Base-by-base conservation (phyloP, 164 flowering plant species). In the Magnolia sinica region DNA sequence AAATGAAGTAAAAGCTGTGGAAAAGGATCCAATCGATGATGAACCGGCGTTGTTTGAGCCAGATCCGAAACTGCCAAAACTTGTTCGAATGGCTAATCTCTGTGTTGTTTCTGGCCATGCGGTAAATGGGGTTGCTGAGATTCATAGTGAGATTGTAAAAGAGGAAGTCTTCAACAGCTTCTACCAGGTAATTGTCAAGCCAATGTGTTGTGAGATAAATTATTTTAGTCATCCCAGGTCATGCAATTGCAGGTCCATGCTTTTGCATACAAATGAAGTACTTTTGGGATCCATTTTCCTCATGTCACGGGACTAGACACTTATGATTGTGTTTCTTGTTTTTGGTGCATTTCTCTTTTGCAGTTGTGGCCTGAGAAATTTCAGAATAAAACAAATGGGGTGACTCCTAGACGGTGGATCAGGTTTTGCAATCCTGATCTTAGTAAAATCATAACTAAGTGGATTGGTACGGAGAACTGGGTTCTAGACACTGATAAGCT, bases 401-500 rank as follows among this genome's bases (percentile, higher is more conserved):
- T 93, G 75, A 95, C 99, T 70, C 98, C 99, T 27, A 88, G 99
- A 80, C 87, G 99, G 84, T 93, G 99, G 99, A 90, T 95, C 76
- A 85, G 79, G 10, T 93, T 91, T 80, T 95, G 98, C 86, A 95
- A 93, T 85, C 94, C 98, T 70, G 85, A 81, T 76, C 79, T 95
- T 55, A 93, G 99, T 83, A 72, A 80, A 67, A 86, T 90, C 6
- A 85, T 93, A 73, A 89, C 91, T 23, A 84, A 89, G 72, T 92
- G 98, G 97, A 87, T 79, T 78, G 95, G 92, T 72, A 84, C 92
- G 45, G 92, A 91, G 55, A 89, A 90, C 61, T 95, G 98, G 98
- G 89, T 92, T 73, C 79, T 91, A 55, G 78, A 91, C 64, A 88
- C 96, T 75, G 93, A 88, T 74, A 93, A 88, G 73, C 83, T 95